phyloP scores from a whole-genome alignment of 441 rosid species.

The Rhodomyrtus psidioides region DNA sequence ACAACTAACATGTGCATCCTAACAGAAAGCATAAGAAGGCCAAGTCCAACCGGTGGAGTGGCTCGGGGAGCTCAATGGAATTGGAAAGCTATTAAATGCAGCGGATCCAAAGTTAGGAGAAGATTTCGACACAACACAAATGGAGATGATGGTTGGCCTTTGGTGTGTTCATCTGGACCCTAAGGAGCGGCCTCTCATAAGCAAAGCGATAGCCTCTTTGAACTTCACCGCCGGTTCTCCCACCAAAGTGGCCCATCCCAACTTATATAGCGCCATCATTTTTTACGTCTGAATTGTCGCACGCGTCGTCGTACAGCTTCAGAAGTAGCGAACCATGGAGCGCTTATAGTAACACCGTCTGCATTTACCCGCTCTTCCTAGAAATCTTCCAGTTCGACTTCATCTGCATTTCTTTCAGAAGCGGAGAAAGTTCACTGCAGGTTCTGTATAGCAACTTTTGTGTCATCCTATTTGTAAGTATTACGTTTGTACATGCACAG shows the following conservation, averaged over 20 bases:
- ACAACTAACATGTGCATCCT: too few relatives aligned
- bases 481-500: background rate
- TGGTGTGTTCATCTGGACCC: background rate
- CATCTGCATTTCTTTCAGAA: background rate
- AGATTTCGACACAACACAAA: background rate
- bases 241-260: background rate
- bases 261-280: rapidly evolving
- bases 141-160: background rate
- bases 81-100: background rate
- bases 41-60: background rate
- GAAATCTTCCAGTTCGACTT: background rate
- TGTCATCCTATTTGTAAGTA: background rate
- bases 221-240: background rate
- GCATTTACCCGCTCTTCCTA: background rate
- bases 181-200: background rate
- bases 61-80: background rate
- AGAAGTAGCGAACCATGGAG: background rate
- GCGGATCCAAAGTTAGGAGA: background rate
- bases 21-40: background rate
- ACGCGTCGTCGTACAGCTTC: background rate
- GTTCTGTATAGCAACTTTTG: background rate
- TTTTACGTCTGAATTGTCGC: background rate
- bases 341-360: background rate
- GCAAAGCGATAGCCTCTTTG: background rate
- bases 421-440: background rate